These are phyloP conservation scores for Camellia lanceoleosa DNA, from an alignment of 148 eudicot species.

Conservation along the genomic window DNA sequence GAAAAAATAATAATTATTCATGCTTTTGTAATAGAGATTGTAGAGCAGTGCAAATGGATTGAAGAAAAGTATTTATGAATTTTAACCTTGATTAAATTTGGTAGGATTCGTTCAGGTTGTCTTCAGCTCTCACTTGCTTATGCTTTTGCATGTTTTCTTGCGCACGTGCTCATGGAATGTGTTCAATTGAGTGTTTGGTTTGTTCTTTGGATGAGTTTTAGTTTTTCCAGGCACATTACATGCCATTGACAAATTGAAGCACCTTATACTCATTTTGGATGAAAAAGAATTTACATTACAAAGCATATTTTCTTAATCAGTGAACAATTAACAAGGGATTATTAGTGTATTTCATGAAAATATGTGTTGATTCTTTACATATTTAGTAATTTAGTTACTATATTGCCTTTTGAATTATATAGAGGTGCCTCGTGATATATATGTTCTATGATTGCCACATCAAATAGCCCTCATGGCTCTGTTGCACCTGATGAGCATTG, in stretches of 20 bases:
- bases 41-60: too few species aligned
- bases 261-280: neutral
- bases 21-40: too few species aligned
- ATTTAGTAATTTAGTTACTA: neutral
- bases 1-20: too few species aligned
- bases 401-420: neutral
- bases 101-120: neutral
- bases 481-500: too few species aligned
- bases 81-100: neutral
- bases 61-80: too few species aligned
- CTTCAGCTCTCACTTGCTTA: neutral
- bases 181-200: neutral
- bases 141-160: neutral
- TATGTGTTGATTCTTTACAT: neutral
- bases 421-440: too few species aligned
- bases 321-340: neutral
- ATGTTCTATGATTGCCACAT: too few species aligned
- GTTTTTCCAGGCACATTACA: neutral
- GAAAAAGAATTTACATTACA: neutral
- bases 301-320: neutral
- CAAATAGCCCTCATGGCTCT: too few species aligned
- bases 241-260: neutral
- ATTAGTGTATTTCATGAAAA: neutral
- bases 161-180: too few species aligned
- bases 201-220: neutral